A percentile compares a stretch with the other conserved stretches of the same genome.
These are phyloP conservation scores for Boletus rubescentipes DNA, from an alignment of 768 basidiomycete species.

Conservation along the genomic window DNA sequence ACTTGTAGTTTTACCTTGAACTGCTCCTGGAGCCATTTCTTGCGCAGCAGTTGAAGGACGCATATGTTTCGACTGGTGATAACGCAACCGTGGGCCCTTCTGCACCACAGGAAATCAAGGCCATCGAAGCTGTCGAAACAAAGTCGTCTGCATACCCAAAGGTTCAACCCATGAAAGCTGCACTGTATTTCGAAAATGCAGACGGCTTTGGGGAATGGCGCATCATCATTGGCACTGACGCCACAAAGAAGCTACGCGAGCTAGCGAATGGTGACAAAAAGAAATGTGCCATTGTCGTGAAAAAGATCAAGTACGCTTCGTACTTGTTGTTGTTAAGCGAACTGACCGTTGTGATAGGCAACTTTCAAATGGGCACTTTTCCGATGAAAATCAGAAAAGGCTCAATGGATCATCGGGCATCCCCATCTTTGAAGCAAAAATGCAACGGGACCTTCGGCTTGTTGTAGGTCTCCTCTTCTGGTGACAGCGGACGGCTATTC, in stretches of 20 bases:
- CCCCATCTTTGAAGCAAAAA: constrained; percentile 69
- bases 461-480: constrained; percentile 38
- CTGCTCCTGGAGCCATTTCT: constrained; percentile 19
- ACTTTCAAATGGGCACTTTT: constrained; percentile 68
- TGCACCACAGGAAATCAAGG: not conserved
- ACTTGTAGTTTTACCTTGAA: constrained; percentile 25
- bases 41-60: constrained; percentile 3
- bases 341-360: constrained; percentile 41
- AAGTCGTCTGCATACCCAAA: constrained; percentile 38
- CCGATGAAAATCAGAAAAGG: constrained; percentile 64
- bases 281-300: constrained; percentile 53
- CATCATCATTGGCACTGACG: constrained; percentile 53
- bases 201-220: constrained; percentile 65
- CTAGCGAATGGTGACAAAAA: constrained; percentile 44
- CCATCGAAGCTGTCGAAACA: constrained; percentile 1
- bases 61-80: constrained; percentile 5
- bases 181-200: constrained; percentile 56
- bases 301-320: constrained; percentile 61
- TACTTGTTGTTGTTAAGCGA: not conserved
- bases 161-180: constrained; percentile 60
- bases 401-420: constrained; percentile 48
- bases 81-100: not conserved
- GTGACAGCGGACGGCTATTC: not conserved
- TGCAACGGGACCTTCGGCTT: constrained; percentile 51
- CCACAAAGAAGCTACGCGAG: constrained; percentile 49